Percentiles rank a stretch among this genome's conserved stretches.
Conservation (phyloP, 2,329 filamentous ascomycete species). For the Aspergillus glaucus region DNA sequence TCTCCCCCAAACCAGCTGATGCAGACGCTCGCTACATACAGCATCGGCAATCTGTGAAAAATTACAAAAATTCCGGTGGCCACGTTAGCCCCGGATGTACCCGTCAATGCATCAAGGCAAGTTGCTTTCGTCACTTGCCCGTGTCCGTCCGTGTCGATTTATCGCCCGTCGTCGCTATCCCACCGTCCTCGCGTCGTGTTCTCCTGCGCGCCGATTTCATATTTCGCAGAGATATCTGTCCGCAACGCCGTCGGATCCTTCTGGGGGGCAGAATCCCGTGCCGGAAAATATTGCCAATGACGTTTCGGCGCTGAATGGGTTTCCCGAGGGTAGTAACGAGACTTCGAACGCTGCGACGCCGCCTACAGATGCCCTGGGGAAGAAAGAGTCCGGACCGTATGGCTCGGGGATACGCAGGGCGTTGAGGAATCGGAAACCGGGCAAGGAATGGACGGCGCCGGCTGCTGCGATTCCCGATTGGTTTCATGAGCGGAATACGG, state of each 20-base stretch:
- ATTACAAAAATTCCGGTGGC: slow-evolving; percentile 18
- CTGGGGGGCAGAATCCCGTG: slow-evolving; percentile 15
- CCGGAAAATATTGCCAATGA: slow-evolving; percentile 17
- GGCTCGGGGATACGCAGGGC: slow-evolving; percentile 35
- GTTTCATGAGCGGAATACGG: slow-evolving; percentile 32
- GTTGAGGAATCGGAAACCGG: slow-evolving; percentile 28
- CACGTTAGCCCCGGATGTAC: slow-evolving; percentile 26
- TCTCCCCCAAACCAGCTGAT: slow-evolving; percentile 5
- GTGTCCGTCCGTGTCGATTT: slow-evolving; percentile 32
- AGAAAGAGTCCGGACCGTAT: slow-evolving; percentile 27
- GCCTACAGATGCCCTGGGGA: slow-evolving; percentile 11
- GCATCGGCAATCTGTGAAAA: slow-evolving; percentile 12
- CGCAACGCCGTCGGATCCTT: slow-evolving; percentile 23
- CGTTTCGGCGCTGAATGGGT: slow-evolving; percentile 11
- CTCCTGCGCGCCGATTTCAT: slow-evolving; percentile 27
- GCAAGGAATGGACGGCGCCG: slow-evolving; percentile 14
- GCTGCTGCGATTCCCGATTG: slow-evolving; percentile 28
- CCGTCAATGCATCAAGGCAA: slow-evolving; percentile 33
- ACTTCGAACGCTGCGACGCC: slow-evolving; percentile 7
- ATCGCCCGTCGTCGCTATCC: slow-evolving; percentile 32
- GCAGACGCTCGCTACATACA: slow-evolving; percentile 9
- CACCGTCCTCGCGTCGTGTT: slow-evolving; percentile 11
- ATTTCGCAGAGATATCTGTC: slow-evolving; percentile 24
- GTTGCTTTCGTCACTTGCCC: slow-evolving; percentile 28
- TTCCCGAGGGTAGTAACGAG: slow-evolving; percentile 6